Evolutionary conservation across 2,329 filamentous ascomycete species (phyloP).

Genomic region (Aspergillus tubingensis): DNA sequence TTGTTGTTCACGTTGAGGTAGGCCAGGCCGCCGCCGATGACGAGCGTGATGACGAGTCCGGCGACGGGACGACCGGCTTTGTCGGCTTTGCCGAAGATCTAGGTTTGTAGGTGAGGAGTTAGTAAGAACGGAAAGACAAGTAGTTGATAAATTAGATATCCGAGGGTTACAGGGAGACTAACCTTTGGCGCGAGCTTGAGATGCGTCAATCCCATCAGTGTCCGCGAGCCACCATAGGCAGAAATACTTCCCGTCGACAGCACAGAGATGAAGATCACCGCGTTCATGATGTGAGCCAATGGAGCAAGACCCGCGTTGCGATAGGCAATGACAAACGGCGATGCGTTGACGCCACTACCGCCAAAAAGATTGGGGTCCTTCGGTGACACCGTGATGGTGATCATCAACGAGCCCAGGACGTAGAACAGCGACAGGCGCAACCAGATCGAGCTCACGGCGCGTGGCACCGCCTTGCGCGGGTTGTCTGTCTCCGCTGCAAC

Average conservation of each 20-base stretch:
- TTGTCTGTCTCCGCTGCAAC: conserved; percentile 49
- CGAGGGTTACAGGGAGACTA: not conserved
- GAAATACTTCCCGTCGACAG: conserved; percentile 49
- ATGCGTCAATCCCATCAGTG: conserved; percentile 47
- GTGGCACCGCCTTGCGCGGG: conserved; percentile 46
- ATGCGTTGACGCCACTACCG: conserved; percentile 44
- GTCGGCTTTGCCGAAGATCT: conserved; percentile 36
- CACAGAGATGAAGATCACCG: conserved; percentile 51
- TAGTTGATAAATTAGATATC: too few species aligned
- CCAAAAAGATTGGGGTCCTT: conserved; percentile 46
- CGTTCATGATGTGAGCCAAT: conserved; percentile 53
- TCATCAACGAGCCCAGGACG: conserved; percentile 47
- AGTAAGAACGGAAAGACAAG: not conserved
- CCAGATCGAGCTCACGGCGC: conserved; percentile 51
- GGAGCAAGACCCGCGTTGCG: conserved; percentile 42
- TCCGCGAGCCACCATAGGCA: conserved; percentile 48
- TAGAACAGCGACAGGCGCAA: conserved; percentile 51
- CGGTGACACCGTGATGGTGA: conserved; percentile 49
- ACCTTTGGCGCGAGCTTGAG: conserved; percentile 46
- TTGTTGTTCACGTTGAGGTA: conserved; percentile 49
- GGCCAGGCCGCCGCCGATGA: conserved; percentile 61
- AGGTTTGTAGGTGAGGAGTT: not conserved
- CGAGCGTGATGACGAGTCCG: conserved; percentile 65
- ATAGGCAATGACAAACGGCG: conserved; percentile 49
- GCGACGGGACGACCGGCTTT: conserved; percentile 44